Conservation (phyloP, 2,329 filamentous ascomycete genomes). For the Xylariaceae sp. region DNA sequence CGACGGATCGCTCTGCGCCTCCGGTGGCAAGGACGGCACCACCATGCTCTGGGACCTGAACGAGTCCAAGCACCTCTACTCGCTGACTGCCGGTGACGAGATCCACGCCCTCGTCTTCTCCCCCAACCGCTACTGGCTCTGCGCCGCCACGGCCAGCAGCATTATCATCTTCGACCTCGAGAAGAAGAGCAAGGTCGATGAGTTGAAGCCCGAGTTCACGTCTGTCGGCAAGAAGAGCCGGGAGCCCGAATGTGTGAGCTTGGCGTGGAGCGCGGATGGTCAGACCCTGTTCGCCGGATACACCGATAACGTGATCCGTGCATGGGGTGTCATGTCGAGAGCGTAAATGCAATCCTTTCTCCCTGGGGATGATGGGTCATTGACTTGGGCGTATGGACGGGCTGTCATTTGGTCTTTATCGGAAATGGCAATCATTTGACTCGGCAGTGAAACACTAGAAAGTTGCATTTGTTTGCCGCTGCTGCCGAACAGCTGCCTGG, state of each 20-base stretch:
- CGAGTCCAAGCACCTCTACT: conserved; percentile 99
- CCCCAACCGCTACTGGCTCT: conserved; percentile 99
- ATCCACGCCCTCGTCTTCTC: conserved; percentile 99
- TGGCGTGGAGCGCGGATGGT: conserved; percentile 97
- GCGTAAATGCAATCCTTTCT: conserved; percentile 52
- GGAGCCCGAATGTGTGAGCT: conserved; percentile 94
- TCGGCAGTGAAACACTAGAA: conserved; percentile 27
- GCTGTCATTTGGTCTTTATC: conserved; percentile 36
- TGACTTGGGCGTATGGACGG: conserved; percentile 35
- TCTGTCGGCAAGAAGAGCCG: conserved; percentile 97
- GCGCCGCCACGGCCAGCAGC: conserved; percentile 91
- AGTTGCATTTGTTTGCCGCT: conserved; percentile 24
- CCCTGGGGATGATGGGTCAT: conserved; percentile 28
- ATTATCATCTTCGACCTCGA: conserved; percentile 99
- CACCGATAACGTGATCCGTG: conserved; percentile 99
- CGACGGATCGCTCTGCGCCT: conserved; percentile 97
- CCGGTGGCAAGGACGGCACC: conserved; percentile 98
- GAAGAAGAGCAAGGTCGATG: conserved; percentile 99
- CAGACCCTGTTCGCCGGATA: conserved; percentile 99
- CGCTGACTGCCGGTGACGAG: conserved; percentile 97
- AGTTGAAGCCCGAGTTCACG: conserved; percentile 98
- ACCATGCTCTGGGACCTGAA: conserved; percentile 99
- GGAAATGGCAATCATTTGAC: conserved; percentile 32
- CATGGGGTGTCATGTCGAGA: conserved; percentile 96
- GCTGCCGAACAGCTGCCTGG: conserved; percentile 20